Percentiles rank a stretch among this genome's conserved stretches.
These are phyloP conservation scores for Crataegus laevigata DNA, from an alignment of 306 rosid genomes.

Conservation along the genomic window DNA sequence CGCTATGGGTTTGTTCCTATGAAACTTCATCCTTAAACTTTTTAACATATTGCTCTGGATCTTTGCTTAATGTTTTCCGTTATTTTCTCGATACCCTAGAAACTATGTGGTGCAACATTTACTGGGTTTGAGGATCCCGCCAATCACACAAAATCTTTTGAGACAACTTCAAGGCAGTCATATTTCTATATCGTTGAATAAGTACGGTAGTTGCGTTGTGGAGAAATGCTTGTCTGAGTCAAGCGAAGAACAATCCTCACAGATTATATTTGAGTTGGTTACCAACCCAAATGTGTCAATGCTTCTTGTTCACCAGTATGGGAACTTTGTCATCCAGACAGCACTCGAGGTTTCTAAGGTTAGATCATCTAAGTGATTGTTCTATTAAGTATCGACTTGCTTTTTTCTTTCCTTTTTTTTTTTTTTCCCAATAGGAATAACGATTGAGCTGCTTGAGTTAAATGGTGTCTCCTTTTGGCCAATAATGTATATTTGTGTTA, in stretches of 20 bases:
- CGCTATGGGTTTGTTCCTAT: slow-evolving; percentile 48
- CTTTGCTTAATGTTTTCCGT: neutral
- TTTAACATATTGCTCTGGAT: neutral
- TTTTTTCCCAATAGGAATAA: neutral
- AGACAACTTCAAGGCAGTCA: slow-evolving; percentile 31
- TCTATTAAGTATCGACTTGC: neutral
- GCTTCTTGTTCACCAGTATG: slow-evolving; percentile 56
- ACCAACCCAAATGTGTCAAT: slow-evolving; percentile 11
- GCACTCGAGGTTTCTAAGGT: slow-evolving; percentile 49
- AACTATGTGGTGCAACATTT: slow-evolving; percentile 71
- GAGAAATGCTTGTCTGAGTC: slow-evolving; percentile 44
- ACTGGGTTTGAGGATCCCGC: slow-evolving; percentile 24
- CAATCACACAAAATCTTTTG: slow-evolving; percentile 22
- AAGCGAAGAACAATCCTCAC: slow-evolving; percentile 6
- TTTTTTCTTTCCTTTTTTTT: too few relatives aligned
- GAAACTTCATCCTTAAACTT: neutral
- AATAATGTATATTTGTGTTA: too few relatives aligned
- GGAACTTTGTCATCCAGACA: slow-evolving; percentile 53
- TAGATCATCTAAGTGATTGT: neutral
- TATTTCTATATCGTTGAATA: slow-evolving; percentile 38
- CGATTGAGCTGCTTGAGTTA: neutral
- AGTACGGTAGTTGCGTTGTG: slow-evolving; percentile 75
- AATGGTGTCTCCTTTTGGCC: neutral
- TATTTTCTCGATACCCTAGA: slow-evolving; percentile 25
- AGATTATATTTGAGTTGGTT: slow-evolving; percentile 42